A percentile compares a stretch with the other conserved stretches of the same genome.
phyloP scores from a whole-genome alignment of 176 grass and related monocot genomes.

The Eragrostis curvula region DNA sequence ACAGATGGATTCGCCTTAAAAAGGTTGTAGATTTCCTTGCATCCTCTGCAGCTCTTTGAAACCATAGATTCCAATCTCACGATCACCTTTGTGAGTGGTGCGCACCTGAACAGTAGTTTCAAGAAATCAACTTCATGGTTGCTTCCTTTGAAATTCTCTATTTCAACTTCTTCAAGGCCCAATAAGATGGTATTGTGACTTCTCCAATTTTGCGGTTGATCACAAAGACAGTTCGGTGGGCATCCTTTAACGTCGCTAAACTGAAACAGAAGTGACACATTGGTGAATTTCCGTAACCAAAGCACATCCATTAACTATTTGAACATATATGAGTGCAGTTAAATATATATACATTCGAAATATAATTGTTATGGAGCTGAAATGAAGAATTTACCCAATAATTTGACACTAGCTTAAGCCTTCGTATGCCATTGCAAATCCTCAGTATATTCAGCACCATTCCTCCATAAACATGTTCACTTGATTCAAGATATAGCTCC shows the following conservation, averaged over 20 bases:
- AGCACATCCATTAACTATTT: too few species aligned
- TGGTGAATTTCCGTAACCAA: too few species aligned
- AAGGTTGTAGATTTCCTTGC: too few species aligned
- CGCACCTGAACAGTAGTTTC: too few species aligned
- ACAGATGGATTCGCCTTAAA: too few species aligned
- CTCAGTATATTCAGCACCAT: too few species aligned
- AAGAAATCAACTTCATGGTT: conserved; percentile 18
- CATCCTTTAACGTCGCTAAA: not conserved
- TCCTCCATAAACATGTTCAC: too few species aligned
- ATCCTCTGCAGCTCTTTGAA: too few species aligned
- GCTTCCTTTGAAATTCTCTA: not conserved
- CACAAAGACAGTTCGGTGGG: not conserved
- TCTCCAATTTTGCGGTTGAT: not conserved
- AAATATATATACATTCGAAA: not conserved
- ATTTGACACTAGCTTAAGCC: too few species aligned
- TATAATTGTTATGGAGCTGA: not conserved
- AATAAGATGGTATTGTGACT: conserved; percentile 8
- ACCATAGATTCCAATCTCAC: not conserved
- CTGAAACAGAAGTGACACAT: not conserved
- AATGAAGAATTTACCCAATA: not conserved
- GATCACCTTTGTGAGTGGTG: conserved; percentile 10
- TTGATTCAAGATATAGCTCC: too few species aligned
- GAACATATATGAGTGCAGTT: not conserved
- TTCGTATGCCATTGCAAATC: too few species aligned
- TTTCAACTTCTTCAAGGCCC: conserved; percentile 16